A percentile compares a stretch with the other conserved stretches of the same genome.
phyloP scores from a whole-genome alignment of 129 eudicot genomes.

The sunflower (Helianthus annuus) region HanXRQr2.0-SUNRISE NC_035441.2:146267495-146267994 shows the following conservation, averaged over 20 bases:
- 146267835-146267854: constrained; percentile 64
- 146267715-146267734: constrained; percentile 85
- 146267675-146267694: constrained; percentile 64
- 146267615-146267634: background rate
- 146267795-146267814: background rate
- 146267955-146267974: too few species aligned
- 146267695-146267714: constrained; percentile 86
- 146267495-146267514: background rate
- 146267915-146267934: background rate
- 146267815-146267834: background rate
- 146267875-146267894: constrained; percentile 86
- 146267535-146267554: constrained; percentile 3
- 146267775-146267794: constrained; percentile 11
- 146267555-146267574: background rate
- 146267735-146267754: constrained; percentile 80
- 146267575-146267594: background rate
- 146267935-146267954: too few species aligned
- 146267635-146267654: too few species aligned
- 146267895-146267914: constrained; percentile 97
- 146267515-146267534: constrained; percentile 11
- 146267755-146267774: constrained; percentile 75
- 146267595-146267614: background rate
- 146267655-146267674: too few species aligned
- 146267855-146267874: constrained; percentile 98
- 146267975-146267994: too few species aligned